These are phyloP conservation scores for Pseudoturritis turrita DNA, from an alignment of 345 rosid genomes.

Conservation along the genomic window DNA sequence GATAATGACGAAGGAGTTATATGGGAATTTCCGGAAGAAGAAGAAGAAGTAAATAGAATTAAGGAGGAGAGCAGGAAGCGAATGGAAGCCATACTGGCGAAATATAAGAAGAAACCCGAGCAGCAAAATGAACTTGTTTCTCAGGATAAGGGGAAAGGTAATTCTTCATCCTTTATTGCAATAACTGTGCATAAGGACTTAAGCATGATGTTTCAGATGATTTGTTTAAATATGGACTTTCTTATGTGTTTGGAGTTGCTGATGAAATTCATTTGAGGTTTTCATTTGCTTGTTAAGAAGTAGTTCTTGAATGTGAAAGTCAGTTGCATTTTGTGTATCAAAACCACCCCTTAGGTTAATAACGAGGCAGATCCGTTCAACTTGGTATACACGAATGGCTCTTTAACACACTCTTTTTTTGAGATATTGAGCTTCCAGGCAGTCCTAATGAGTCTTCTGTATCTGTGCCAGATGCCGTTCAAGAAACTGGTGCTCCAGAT, in stretches of 20 bases:
- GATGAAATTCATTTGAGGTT: not conserved
- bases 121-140: slow-evolving; percentile 37
- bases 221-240: not conserved
- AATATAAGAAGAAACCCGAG: slow-evolving; percentile 55
- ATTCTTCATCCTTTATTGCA: not conserved
- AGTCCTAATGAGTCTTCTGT: slow-evolving; percentile 21
- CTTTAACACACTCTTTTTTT: not conserved
- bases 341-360: not conserved
- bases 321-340: not conserved
- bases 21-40: slow-evolving; percentile 62
- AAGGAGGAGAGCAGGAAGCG: slow-evolving; percentile 91
- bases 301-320: not conserved
- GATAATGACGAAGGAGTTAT: slow-evolving; percentile 61
- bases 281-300: not conserved
- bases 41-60: slow-evolving; percentile 76
- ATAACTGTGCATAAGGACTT: not conserved
- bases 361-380: not conserved
- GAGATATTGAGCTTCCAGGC: slow-evolving; percentile 29
- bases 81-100: slow-evolving; percentile 76
- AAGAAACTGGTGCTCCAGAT: slow-evolving; percentile 12
- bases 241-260: not conserved
- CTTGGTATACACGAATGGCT: not conserved
- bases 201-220: not conserved
- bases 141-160: slow-evolving; percentile 45
- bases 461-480: slow-evolving; percentile 21